Percentiles rank a stretch among this genome's conserved stretches.
These are phyloP conservation scores for Lasiosphaeria hispida DNA, from an alignment of 495 filamentous ascomycete genomes.

Conservation along the genomic window DNA sequence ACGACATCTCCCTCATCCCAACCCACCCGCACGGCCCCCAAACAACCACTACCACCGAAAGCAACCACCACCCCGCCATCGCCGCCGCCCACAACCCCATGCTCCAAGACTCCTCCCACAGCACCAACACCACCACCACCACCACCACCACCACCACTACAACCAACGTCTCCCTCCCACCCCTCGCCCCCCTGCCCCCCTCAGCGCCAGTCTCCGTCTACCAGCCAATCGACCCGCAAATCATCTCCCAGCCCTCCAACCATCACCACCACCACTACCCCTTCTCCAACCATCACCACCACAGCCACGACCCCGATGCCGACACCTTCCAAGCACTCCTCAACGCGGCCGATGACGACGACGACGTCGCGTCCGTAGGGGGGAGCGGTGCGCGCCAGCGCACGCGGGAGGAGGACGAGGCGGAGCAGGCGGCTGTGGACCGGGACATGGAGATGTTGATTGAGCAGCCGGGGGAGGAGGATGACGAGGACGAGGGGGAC, in stretches of 20 bases:
- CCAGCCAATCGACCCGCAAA: slow-evolving; percentile 52
- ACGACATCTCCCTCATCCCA: slow-evolving; percentile 34
- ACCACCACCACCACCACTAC: slow-evolving; percentile 24
- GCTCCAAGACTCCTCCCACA: slow-evolving; percentile 27
- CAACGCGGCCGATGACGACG: slow-evolving; percentile 31
- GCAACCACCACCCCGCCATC: slow-evolving; percentile 26
- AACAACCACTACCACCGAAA: slow-evolving; percentile 8
- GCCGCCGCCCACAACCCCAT: slow-evolving; percentile 28
- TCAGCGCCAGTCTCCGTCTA: slow-evolving; percentile 30
- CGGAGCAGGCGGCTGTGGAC: slow-evolving; percentile 42
- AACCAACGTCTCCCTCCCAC: slow-evolving; percentile 22
- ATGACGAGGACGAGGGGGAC: slow-evolving; percentile 32
- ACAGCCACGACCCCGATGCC: slow-evolving; percentile 23
- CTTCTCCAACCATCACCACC: slow-evolving; percentile 17
- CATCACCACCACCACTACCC: slow-evolving; percentile 26
- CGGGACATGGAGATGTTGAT: slow-evolving; percentile 55
- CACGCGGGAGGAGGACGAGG: slow-evolving; percentile 22
- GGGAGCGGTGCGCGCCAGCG: slow-evolving; percentile 5
- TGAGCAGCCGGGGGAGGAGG: slow-evolving; percentile 35
- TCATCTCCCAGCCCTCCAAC: slow-evolving; percentile 33
- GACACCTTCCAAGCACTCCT: slow-evolving; percentile 46
- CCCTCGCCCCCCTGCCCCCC: slow-evolving; percentile 21
- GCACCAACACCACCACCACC: slow-evolving; percentile 25
- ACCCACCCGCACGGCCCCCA: slow-evolving; percentile 20
- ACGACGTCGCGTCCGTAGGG: slow-evolving; percentile 14